Evolutionary conservation across 495 filamentous ascomycete species (phyloP), one percentile per base, ranked within the genome.

Genomic region (Penicillium lagena): DNA sequence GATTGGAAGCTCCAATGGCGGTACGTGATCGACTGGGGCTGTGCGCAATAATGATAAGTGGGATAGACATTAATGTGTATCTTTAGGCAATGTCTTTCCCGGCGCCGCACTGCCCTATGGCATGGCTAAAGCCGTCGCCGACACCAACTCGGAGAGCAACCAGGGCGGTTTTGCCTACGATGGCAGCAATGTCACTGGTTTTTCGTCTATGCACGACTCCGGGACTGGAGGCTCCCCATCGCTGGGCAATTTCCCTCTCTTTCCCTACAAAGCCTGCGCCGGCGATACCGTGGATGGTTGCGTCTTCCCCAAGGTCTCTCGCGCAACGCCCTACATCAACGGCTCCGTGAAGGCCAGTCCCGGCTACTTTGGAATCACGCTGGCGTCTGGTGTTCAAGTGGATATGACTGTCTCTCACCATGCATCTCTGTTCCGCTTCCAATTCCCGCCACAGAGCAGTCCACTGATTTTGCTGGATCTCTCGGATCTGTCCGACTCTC

Each of bases 101-200:
- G 86, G 86, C 12, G 85, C 86, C 5, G 81, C 85, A 1, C 55
- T 89, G 34, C 86, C 86, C 0, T 89, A 85, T 54, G 70, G 70
- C 52, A 86, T 90, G 78, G 84, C 84, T 45, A 90, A 90, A 61
- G 84, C 86, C 31, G 84, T 86, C 7, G 80, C 86, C 28, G 86
- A 90, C 60, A 84, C 81, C 12, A 76, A 79, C 46, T 80, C 76
- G 28, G 71, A 68, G 35, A 65, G 47, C 40, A 86, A 83, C 48
- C 85, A 89, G 55, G 85, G 86, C 12, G 86, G 86, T 5, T 90
- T 89, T 54, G 76, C 84, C 3, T 71, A 80, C 9, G 85, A 89
- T 49, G 77, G 75, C 14, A 72, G 72, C 34, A 79, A 72, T 33
- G 73, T 90, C 43, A 83, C 77, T n/a, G 86, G 81, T 4, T 88